Base-by-base conservation (phyloP, 768 basidiomycete species). In the Leccinellum albellum region DNA sequence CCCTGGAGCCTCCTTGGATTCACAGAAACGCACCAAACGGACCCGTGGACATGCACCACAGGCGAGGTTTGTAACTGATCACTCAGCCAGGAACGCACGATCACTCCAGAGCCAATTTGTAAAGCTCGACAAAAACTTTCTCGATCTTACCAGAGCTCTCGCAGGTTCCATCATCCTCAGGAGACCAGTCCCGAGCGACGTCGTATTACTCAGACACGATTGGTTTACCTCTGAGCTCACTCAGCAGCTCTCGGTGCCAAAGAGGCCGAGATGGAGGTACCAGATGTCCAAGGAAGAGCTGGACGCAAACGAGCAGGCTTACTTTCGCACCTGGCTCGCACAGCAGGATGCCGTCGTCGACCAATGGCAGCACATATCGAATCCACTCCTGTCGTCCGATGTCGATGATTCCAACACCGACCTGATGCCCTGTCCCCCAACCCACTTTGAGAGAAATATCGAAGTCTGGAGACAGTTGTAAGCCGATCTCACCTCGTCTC, bases 391-490 rank as follows among this genome's bases (percentile, higher is more conserved):
- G 2, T 40, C 58, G 20, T 49, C 51, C 13, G 12, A 31, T 54
- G 21, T 55, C 48, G 53, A 32, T 15, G 61, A 58, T 45, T 70
- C 63, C 50, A 61, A 60, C 33, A 58, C 58, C n/a, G 50, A 35
- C 4, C 50, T 31, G 13, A 76, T 86, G 80, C 85, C 84, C 10
- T 74, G 75, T 45, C 88, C 90, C 4, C 85, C 88, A 2, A 86
- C 88, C 1, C 86, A 87, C 71, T 97, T 85, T 70, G 94, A 97
- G 72, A 81, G 90, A 42, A 97, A 98, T 70, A 65, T 97, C 46
- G 91, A 97, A 67, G 94, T 97, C 14, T 98, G 94, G 94, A 75
- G 95, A 60, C 96, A 98, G 75, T 74, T 98, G 85, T 91, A 71
- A 63, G 88, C 79, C 17, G 52, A 46, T 53, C 54, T 31, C 47